phyloP scores from a whole-genome alignment of 208 protist species.

The Blechomonas ayalai region DNA sequence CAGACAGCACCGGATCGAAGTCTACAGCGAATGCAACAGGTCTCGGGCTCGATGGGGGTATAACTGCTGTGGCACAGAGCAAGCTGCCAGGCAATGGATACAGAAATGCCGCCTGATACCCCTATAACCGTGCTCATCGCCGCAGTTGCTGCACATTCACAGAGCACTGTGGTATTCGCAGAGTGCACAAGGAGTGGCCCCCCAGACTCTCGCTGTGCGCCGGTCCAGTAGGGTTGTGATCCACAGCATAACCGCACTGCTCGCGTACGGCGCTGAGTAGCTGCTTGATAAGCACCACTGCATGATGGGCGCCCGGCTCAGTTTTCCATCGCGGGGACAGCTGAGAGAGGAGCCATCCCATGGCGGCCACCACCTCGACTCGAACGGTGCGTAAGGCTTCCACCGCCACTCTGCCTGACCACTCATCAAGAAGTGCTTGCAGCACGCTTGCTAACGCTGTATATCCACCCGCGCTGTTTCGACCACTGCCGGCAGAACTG shows the following conservation, averaged over 20 bases:
- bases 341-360: constrained; percentile 3
- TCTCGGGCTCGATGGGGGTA: constrained; percentile 61
- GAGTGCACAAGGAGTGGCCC: constrained; percentile 38
- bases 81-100: constrained; percentile 48
- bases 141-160: constrained; percentile 65
- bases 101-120: constrained; percentile 81
- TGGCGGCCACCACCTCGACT: constrained; percentile 1
- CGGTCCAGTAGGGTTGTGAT: constrained; percentile 17
- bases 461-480: too few species aligned
- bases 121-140: constrained; percentile 36
- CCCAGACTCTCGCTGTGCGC: constrained; percentile 61
- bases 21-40: constrained; percentile 74
- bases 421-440: constrained; percentile 4
- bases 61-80: constrained; percentile 41
- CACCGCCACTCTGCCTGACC: constrained; percentile 1
- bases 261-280: constrained; percentile 35
- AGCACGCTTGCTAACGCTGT: constrained; percentile 3
- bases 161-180: constrained; percentile 24
- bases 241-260: constrained; percentile 19
- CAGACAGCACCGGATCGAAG: too few species aligned
- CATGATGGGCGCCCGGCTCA: constrained; percentile 25
- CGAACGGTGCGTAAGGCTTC: constrained; percentile 4
- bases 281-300: constrained; percentile 35
- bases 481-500: too few species aligned
- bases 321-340: too few species aligned